A percentile compares a stretch with the other conserved stretches of the same genome.
Evolutionary conservation across 75 land plant species (phyloP).

Genomic region (Ceratopteris richardii): DNA sequence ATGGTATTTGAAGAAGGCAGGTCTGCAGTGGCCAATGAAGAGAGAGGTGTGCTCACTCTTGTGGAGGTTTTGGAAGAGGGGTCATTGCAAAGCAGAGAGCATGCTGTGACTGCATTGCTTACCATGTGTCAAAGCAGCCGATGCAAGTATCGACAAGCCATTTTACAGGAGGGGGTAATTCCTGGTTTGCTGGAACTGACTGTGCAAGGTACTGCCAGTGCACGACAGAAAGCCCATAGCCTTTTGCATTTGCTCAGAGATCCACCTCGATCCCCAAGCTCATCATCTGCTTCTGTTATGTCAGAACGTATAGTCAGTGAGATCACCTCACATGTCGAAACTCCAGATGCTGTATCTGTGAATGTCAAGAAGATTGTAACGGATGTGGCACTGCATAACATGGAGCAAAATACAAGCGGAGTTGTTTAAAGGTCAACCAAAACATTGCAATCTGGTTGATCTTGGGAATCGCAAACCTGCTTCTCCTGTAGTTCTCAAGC

Average conservation of each 20-base stretch:
- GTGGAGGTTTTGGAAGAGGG: constrained; percentile 67
- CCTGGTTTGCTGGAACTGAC: constrained; percentile 60
- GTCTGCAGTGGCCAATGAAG: constrained; percentile 21
- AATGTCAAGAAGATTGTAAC: too few relatives aligned
- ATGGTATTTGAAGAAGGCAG: constrained; percentile 45
- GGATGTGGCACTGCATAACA: too few relatives aligned
- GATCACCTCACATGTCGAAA: constrained; percentile 45
- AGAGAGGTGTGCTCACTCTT: constrained; percentile 50
- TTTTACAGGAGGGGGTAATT: constrained; percentile 59
- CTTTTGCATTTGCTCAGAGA: constrained; percentile 54
- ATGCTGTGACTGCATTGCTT: constrained; percentile 48
- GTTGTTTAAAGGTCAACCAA: too few relatives aligned
- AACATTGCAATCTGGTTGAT: too few relatives aligned
- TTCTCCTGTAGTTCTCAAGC: too few relatives aligned
- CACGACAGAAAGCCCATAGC: constrained; percentile 34
- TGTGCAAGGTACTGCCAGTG: constrained; percentile 44
- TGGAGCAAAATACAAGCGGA: too few relatives aligned
- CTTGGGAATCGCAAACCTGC: too few relatives aligned
- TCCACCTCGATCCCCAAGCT: constrained; percentile 18
- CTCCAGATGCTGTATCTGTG: constrained; percentile 43
- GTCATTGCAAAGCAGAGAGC: constrained; percentile 42
- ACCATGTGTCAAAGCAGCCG: constrained; percentile 42
- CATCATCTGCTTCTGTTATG: constrained; percentile 10
- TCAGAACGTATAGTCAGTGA: constrained; percentile 38
- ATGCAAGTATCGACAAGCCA: constrained; percentile 39